Conservation (phyloP, 2,329 filamentous ascomycete genomes). For the Penicillium psychrosexuale region DNA sequence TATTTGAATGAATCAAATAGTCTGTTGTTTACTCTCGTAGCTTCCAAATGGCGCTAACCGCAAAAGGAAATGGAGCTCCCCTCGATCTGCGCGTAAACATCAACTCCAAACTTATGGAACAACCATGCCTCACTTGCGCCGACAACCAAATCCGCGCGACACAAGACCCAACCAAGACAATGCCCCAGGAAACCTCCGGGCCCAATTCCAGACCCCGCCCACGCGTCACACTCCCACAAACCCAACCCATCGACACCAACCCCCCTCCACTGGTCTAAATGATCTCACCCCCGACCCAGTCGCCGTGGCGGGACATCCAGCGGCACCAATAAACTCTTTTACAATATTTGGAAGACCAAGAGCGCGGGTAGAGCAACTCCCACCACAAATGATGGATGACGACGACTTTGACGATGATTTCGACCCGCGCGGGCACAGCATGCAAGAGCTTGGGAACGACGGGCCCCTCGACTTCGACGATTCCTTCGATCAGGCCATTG, state of each 20-base stretch:
- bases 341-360: constrained; percentile 19
- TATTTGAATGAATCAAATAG: no score
- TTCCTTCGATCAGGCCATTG: constrained; percentile 1
- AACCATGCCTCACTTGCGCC: constrained; percentile 23
- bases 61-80: constrained; percentile 14
- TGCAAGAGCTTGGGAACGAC: constrained; percentile 18
- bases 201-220: constrained; percentile 35
- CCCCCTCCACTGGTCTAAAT: constrained; percentile 26
- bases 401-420: constrained; percentile 20
- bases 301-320: constrained; percentile 17
- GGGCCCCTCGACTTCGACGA: constrained; percentile 22
- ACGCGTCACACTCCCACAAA: constrained; percentile 27
- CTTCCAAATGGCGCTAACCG: constrained; percentile 15
- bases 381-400: constrained; percentile 9
- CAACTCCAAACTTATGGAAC: not conserved
- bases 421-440: constrained; percentile 12
- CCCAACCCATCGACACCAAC: constrained; percentile 25
- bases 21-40: not conserved
- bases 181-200: constrained; percentile 14
- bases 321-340: constrained; percentile 15
- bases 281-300: constrained; percentile 22
- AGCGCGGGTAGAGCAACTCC: constrained; percentile 4
- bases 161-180: constrained; percentile 12
- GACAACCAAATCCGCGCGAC: constrained; percentile 21
- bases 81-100: constrained; percentile 15